These are phyloP conservation scores for Boletus semigastroideus DNA, from an alignment of 1,284 basidiomycete genomes.

Conservation along the genomic window DNA sequence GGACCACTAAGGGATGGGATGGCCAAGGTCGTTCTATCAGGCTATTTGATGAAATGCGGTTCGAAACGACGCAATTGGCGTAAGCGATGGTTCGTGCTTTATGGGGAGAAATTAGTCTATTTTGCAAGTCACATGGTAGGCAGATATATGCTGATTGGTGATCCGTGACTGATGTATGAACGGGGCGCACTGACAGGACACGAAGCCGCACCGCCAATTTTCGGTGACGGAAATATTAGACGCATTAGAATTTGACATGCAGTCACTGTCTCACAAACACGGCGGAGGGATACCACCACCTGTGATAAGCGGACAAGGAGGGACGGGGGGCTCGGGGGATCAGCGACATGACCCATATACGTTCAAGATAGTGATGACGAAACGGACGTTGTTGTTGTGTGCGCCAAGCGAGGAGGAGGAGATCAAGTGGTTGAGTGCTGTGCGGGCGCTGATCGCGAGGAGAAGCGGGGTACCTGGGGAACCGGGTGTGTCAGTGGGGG, in stretches of 20 bases:
- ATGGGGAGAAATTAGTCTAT: conserved; percentile 79
- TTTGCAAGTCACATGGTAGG: conserved; percentile 86
- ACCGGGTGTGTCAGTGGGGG: conserved; percentile 27
- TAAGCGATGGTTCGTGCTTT: conserved; percentile 91
- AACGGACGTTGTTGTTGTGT: conserved; percentile 85
- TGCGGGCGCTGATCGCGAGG: conserved; percentile 85
- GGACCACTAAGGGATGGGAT: conserved; percentile 45
- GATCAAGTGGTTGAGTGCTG: conserved; percentile 95
- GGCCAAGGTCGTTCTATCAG: conserved; percentile 76
- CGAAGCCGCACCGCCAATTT: conserved; percentile 84
- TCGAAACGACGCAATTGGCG: conserved; percentile 92
- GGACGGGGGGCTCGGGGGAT: conserved; percentile 35
- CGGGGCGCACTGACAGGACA: conserved; percentile 57
- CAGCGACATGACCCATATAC: conserved; percentile 49
- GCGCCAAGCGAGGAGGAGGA: conserved; percentile 98
- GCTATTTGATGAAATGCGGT: conserved; percentile 97
- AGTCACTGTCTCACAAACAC: conserved; percentile 43
- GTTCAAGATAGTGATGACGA: conserved; percentile 97
- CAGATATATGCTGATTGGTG: conserved; percentile 14
- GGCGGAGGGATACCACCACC: conserved; percentile 33
- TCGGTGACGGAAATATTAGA: conserved; percentile 86
- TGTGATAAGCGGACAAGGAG: conserved; percentile 38
- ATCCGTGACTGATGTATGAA: conserved; percentile 12
- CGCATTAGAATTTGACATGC: conserved; percentile 83
- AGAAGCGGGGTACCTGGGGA: conserved; percentile 49